Base-by-base conservation (phyloP, 495 filamentous ascomycete species). In the Penicillium coprophilum region DNA sequence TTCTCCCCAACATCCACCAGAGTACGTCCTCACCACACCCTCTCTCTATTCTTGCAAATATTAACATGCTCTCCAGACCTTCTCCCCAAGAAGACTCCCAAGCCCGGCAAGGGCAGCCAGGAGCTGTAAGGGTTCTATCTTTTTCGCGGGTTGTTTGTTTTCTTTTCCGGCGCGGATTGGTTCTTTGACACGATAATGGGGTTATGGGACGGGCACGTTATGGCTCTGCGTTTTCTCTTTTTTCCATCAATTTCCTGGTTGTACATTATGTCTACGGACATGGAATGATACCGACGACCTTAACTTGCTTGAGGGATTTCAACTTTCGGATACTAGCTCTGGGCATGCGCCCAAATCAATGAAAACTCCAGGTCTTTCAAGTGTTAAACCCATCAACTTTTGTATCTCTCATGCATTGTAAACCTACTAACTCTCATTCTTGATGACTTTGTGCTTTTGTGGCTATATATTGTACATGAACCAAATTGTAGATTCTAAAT, bases 1-100 rank as follows among this genome's bases (percentile, higher is more conserved):
- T 98, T 61, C 84, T 98, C 52, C 94, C 94, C 73, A 96, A 96
- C 85, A 96, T 96, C 62, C 92, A 97, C 82, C 90, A 95, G 77
- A 97, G 92, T 96, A 83, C 62, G 92, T 84, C 53, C 9, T 60
- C 38, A 12, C 3, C 20, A 41, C 40, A n/a, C 36, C n/a, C 40
- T 6, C 0, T n/a, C 9, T 8, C 2, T 15, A 45, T 45, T 34
- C 5, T 12, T 2, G 10, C 9, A 31, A 10, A 7, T 40, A 57
- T 82, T 87, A 76, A 89, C 72, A 6, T 58, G 11, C 28, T 23
- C 28, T 67, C 27, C 67, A 96, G 92, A 97, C 78, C 89, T 97
- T 44, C 87, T 97, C 20, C 92, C 92, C 75, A 96, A 97, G 90
- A 97, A 97, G 88, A 95, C 92, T 39, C 82, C 85, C 70, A 96